A percentile compares a stretch with the other conserved stretches of the same genome.
phyloP scores from a whole-genome alignment of 179 eudicot genomes.

The Spinacia oleracea region DNA sequence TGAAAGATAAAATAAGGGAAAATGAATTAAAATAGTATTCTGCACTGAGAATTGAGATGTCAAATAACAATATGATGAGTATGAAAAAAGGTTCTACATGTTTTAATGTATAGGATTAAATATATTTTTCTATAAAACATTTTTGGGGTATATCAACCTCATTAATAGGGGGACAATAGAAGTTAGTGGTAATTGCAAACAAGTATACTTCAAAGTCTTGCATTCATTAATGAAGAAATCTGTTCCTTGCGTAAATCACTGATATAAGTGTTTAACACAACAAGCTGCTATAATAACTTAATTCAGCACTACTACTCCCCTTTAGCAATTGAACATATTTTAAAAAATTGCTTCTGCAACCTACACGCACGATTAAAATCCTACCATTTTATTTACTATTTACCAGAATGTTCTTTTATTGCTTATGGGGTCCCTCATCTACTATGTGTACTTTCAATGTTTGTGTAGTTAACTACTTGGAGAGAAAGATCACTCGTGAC shows the following conservation, averaged over 20 bases:
- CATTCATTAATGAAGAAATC: not conserved
- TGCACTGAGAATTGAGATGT: not conserved
- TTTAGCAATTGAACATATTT: not conserved
- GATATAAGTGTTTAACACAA: not conserved
- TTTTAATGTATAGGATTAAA: not conserved
- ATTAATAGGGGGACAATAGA: not conserved
- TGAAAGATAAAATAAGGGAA: not conserved
- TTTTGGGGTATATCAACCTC: not conserved
- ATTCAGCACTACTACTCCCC: not conserved
- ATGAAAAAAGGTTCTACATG: not conserved
- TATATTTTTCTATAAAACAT: not conserved
- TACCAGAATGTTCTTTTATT: no score
- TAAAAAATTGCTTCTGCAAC: not conserved
- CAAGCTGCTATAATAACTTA: not conserved
- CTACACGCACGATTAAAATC: not conserved
- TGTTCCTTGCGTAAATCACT: not conserved
- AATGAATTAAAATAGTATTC: not conserved
- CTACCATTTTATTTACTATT: not conserved
- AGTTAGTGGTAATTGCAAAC: not conserved
- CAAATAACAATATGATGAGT: not conserved
- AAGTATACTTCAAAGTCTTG: not conserved
- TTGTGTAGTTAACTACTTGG: not conserved
- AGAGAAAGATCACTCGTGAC: not conserved
- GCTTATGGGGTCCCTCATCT: not conserved
- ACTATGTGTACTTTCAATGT: not conserved